Base-by-base conservation (phyloP, 1,284 basidiomycete species). In the Sutorius eximius region DNA sequence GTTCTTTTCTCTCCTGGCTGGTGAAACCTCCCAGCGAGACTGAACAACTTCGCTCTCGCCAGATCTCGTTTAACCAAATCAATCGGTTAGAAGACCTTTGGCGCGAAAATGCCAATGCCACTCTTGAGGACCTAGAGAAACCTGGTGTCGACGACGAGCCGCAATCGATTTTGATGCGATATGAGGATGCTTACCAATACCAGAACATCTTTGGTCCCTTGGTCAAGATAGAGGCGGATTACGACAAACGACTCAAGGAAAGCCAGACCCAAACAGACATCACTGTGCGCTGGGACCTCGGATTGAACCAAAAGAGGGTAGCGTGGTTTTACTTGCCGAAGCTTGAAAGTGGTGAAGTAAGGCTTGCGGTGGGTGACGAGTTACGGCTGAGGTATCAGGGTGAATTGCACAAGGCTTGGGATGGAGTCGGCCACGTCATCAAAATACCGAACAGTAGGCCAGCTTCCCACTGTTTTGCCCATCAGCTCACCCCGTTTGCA, bases 201-300 rank as follows among this genome's bases (percentile, higher is more conserved):
- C 96, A 98, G 75, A 98, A 98, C 70, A 98, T 99, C 56, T 96
- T 98, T 67, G 96, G 96, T 1, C 96, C 96, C 9, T 82, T 99
- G 40, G 96, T 99, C 71, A 99, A 99, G 78, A 98, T 99, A 65
- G 97, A 99, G 71, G 97, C 97, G 7, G 97, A 99, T 75, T 99
- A 98, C 68, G 97, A 99, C 72, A 96, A 97, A 75, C 86, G 89
- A 57, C 81, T 99, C 66, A 99, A 99, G 74, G 97, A 99, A 72
- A 93, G 93, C 55, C 97, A 99, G 75, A 98, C 95, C 0, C 97
- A 99, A 76, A 96, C 92, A 18, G 94, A 97, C 64, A 93, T 99
- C 61, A 86, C 87, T 22, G 89, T 99, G 13, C 82, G 97, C 43
- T 99, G 97, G 97, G 97, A 99, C 73, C 80, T 98, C 60, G 96